Percentiles rank a stretch among this genome's conserved stretches.
These are phyloP conservation scores for Serendipita indica DNA, from an alignment of 768 basidiomycete genomes.

Conservation along the genomic window DNA sequence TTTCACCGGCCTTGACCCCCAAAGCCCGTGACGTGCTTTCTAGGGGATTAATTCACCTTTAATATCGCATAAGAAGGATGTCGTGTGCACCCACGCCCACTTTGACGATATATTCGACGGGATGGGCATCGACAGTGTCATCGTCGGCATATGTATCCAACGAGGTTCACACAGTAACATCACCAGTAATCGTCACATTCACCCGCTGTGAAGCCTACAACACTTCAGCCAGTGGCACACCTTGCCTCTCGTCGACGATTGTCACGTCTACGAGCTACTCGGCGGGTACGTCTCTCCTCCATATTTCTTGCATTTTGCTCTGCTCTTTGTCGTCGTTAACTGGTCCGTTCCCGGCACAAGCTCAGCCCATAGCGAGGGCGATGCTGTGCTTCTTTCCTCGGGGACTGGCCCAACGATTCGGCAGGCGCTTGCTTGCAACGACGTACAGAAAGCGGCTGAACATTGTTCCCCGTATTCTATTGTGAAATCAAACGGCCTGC, in stretches of 20 bases:
- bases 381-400: not conserved
- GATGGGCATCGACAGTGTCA: not conserved
- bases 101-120: not conserved
- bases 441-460: not conserved
- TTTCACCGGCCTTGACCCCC: not conserved
- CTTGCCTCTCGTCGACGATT: not conserved
- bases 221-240: not conserved
- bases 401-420: too few species aligned
- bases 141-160: not conserved
- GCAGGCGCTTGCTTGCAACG: not conserved
- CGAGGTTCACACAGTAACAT: not conserved
- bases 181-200: not conserved
- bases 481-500: not conserved
- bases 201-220: slow-evolving; percentile 2
- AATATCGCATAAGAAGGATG: not conserved
- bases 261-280: not conserved
- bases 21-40: too few species aligned
- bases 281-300: not conserved
- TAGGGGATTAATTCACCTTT: not conserved
- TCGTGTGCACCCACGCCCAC: not conserved
- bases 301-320: not conserved
- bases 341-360: too few species aligned
- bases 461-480: not conserved
- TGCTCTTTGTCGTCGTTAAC: not conserved
- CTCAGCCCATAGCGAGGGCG: not conserved